Evolutionary conservation across 1,284 basidiomycete species (phyloP), one percentile per base, ranked within the genome.

Genomic region (Singerocomus inundabilis): DNA sequence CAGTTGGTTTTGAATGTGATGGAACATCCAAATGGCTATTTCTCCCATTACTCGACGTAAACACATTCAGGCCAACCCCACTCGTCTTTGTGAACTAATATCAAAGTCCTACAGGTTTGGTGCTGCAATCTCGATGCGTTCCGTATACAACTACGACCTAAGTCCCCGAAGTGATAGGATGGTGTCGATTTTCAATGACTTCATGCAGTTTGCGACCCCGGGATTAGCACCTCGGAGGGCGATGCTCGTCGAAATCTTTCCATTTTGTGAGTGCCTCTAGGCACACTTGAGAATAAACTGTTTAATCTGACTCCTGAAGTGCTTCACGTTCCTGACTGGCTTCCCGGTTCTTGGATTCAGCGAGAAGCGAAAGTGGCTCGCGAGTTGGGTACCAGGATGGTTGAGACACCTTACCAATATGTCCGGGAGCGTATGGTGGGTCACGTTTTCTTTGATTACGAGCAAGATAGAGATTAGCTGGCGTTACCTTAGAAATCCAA

Each of bases 331-430:
- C 61, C 61, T 3, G 57, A 61, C 18, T 60, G 62, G 55, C 34
- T 64, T 9, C 61, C 62, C 9, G 60, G 63, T 1, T 53, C 63
- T 16, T 45, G 30, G 16, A 41, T 60, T 8, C 60, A 55, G 34
- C 50, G 32, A 10, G 48, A 46, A 28, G 60, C 62, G 13, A 52
- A 38, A 25, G 33, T 37, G 13, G 44, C 62, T 3, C 51, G 51
- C 18, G 49, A 58, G 18, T 53, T 16, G 39, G 39, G 55, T 16
- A 8, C 2, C 11, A 58, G 50, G 32, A 49, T 52, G 48, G 21
- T 58, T 1, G 61, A 66, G 2, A 28, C 11, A 8, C 61, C 61
- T 3, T 66, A 63, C 31, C 43, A 53, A 18, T 56, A 63, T 30
- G 48, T 44, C 28, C 39, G 37, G 49, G 44, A 48, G 35, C 55